Conservation (phyloP, 2,329 filamentous ascomycete genomes). For the Orbilia javanica region DNA sequence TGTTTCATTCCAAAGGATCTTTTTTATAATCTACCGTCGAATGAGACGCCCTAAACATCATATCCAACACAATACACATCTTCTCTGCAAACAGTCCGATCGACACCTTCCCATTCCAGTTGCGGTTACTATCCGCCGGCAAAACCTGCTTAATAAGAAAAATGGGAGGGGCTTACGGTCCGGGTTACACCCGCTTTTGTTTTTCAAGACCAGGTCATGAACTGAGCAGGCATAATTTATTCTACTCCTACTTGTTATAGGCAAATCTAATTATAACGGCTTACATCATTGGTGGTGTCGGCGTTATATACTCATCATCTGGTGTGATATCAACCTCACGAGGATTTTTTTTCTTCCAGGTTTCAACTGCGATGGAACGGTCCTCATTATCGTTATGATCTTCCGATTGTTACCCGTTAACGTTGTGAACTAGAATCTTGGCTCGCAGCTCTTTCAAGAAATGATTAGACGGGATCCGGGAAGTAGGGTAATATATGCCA, state of each 20-base stretch:
- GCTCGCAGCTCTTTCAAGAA: background rate
- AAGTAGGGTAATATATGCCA: background rate
- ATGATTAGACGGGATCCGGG: constrained; percentile 9
- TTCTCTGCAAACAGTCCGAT: constrained; percentile 1
- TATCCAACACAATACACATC: background rate
- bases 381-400: constrained; percentile 2
- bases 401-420: constrained; percentile 18
- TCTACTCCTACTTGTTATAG: constrained; percentile 1
- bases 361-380: background rate
- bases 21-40: background rate
- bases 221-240: background rate
- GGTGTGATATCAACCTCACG: constrained; percentile 5
- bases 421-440: constrained; percentile 19
- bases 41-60: background rate
- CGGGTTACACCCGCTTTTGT: constrained; percentile 2
- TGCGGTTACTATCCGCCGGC: constrained; percentile 8
- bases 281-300: constrained; percentile 26
- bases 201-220: constrained; percentile 1
- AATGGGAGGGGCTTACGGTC: background rate
- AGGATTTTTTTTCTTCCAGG: background rate
- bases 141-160: constrained; percentile 6
- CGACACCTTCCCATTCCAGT: constrained; percentile 23
- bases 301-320: background rate
- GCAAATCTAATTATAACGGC: constrained; percentile 13
- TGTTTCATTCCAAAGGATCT: constrained; percentile 12